Evolutionary conservation across 768 basidiomycete species (phyloP).

Genomic region (Leccinum ochraceum): DNA sequence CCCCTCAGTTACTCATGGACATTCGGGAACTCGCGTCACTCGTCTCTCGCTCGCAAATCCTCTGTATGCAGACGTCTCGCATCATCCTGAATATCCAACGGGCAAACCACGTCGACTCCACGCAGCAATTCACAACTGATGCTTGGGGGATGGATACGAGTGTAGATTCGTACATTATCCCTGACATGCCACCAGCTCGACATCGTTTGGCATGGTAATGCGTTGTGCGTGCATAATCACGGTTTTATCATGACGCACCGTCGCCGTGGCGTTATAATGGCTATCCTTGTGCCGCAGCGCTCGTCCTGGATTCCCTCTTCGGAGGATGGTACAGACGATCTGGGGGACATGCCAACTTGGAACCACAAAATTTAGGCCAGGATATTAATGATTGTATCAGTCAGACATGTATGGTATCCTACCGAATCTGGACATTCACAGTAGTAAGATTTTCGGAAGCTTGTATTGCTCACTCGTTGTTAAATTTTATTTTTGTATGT

Average conservation of each 20-base stretch:
- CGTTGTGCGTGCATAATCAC: neutral
- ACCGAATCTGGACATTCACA: no score
- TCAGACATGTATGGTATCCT: neutral
- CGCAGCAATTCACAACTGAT: neutral
- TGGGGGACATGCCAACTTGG: no score
- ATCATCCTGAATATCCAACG: neutral
- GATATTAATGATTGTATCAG: neutral
- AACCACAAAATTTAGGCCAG: neutral
- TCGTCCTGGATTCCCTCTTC: no score
- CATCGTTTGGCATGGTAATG: neutral
- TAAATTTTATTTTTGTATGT: neutral
- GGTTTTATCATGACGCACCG: neutral
- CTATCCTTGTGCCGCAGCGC: neutral
- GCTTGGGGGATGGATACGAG: conserved; percentile 11
- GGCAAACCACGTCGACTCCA: neutral
- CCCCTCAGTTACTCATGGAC: neutral
- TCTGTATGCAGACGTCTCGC: neutral
- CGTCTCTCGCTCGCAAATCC: neutral
- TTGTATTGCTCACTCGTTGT: neutral
- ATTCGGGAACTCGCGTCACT: neutral
- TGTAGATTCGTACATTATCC: conserved; percentile 18
- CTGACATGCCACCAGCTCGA: neutral
- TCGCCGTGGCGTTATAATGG: neutral
- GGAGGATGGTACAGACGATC: no score
- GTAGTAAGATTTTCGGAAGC: no score